phyloP scores from a whole-genome alignment of 805 yeast species.

The Yamadazyma sp. region DNA sequence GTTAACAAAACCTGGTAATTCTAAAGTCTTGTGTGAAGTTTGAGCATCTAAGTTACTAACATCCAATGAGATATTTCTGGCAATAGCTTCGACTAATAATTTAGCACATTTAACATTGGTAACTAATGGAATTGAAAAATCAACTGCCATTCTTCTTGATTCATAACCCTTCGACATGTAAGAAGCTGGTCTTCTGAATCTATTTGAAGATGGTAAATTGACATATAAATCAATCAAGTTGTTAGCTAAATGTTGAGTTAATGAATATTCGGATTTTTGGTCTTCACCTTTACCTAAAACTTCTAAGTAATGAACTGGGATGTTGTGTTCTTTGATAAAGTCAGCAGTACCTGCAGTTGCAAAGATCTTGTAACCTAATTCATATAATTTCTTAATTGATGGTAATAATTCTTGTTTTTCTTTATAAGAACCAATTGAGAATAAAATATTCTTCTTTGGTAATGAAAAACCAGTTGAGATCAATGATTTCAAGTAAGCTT shows the following conservation, averaged over 20 bases:
- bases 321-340: slow-evolving; percentile 89
- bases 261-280: slow-evolving; percentile 89
- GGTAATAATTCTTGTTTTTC: slow-evolving; percentile 95
- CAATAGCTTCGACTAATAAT: slow-evolving; percentile 88
- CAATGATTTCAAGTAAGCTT: slow-evolving; percentile 93
- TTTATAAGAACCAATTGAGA: slow-evolving; percentile 94
- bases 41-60: slow-evolving; percentile 82
- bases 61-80: slow-evolving; percentile 64
- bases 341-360: slow-evolving; percentile 99
- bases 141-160: slow-evolving; percentile 99
- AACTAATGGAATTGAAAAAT: slow-evolving; percentile 94
- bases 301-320: slow-evolving; percentile 94
- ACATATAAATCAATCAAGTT: slow-evolving; percentile 94
- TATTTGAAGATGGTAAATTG: slow-evolving; percentile 93
- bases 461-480: slow-evolving; percentile 92
- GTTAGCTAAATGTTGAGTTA: slow-evolving; percentile 94
- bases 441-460: slow-evolving; percentile 90
- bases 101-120: slow-evolving; percentile 98
- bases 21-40: slow-evolving; percentile 79
- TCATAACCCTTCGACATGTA: slow-evolving; percentile 96
- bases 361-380: slow-evolving; percentile 84
- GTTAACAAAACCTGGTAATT: slow-evolving; percentile 84
- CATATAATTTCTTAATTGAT: slow-evolving; percentile 72
- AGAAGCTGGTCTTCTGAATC: slow-evolving; percentile 98
- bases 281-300: slow-evolving; percentile 70